Conservation (phyloP, 305 asterid species). For the Striga hermonthica region DNA sequence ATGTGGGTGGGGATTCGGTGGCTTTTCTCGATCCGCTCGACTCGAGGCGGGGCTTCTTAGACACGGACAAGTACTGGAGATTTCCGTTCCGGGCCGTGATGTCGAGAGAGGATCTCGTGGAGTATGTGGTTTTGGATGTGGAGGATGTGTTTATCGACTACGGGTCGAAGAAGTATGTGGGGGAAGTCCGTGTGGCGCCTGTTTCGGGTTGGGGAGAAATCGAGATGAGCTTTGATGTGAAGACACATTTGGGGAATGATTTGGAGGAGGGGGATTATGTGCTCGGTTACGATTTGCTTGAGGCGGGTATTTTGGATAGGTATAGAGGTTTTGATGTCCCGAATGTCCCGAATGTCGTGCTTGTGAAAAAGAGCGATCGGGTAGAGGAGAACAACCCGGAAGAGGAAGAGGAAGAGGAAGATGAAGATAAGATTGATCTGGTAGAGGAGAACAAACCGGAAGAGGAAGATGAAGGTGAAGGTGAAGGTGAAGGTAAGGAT, state of each 20-base stretch:
- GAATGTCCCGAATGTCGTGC: neutral
- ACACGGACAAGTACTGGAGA: constrained; percentile 45
- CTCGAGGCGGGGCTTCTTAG: constrained; percentile 37
- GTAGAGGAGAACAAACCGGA: too few species aligned
- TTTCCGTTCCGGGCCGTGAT: constrained; percentile 41
- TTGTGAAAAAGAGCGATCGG: neutral
- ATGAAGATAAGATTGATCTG: too few species aligned
- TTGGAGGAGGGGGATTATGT: neutral
- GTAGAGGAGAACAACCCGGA: too few species aligned
- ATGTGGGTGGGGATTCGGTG: constrained; percentile 37
- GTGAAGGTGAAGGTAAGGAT: too few species aligned
- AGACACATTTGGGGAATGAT: neutral
- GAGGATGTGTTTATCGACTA: constrained; percentile 25
- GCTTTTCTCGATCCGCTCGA: constrained; percentile 45
- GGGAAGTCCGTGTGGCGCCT: neutral
- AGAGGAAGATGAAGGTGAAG: too few species aligned
- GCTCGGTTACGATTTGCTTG: neutral
- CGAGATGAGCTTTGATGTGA: neutral
- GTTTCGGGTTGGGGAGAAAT: neutral
- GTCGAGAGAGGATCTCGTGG: constrained; percentile 49
- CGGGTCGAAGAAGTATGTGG: neutral
- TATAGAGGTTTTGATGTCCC: neutral
- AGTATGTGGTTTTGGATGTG: constrained; percentile 46
- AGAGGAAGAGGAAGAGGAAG: too few species aligned
- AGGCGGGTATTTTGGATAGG: neutral